Percentiles rank a stretch among this genome's conserved stretches.
phyloP scores from a whole-genome alignment of 2,329 filamentous ascomycete species.

The Domatiomyces catenatus region DNA sequence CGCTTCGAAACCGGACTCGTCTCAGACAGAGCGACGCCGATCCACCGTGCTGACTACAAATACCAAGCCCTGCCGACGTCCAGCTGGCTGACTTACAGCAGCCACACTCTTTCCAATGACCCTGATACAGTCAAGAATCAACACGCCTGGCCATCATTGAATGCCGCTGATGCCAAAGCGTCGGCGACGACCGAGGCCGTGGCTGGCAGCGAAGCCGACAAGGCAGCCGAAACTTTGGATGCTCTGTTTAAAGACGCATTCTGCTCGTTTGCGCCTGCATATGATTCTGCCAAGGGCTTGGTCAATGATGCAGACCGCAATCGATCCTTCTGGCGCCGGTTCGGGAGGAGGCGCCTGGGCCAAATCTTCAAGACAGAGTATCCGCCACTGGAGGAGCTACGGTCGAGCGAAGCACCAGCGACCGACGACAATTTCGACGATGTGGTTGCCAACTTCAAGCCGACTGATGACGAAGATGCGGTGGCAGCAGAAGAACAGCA shows the following conservation, averaged over 20 bases:
- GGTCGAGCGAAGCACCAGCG: not conserved
- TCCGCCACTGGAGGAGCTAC: conserved; percentile 7
- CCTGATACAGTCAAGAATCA: conserved; percentile 2
- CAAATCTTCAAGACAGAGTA: conserved; percentile 5
- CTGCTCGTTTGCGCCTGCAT: conserved; percentile 34
- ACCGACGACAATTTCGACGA: conserved; percentile 6
- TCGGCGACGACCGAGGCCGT: conserved; percentile 5
- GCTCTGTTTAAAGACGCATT: conserved; percentile 29
- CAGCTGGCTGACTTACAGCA: conserved; percentile 30
- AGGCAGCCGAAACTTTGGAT: conserved; percentile 6
- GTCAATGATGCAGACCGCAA: conserved; percentile 29
- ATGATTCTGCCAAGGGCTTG: conserved; percentile 30
- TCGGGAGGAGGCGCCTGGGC: conserved; percentile 24
- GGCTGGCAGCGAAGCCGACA: conserved; percentile 1
- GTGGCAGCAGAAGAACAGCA: conserved; percentile 15
- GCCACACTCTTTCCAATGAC: not conserved
- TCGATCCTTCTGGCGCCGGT: conserved; percentile 32
- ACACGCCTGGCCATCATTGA: not conserved
- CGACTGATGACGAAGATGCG: conserved; percentile 20
- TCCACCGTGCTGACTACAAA: conserved; percentile 27
- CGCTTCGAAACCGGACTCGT: conserved; percentile 4
- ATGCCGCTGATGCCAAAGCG: conserved; percentile 3
- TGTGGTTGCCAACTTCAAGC: conserved; percentile 17
- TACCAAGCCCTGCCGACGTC: conserved; percentile 26
- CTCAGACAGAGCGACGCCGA: conserved; percentile 11